A percentile compares a stretch with the other conserved stretches of the same genome.
Evolutionary conservation across 164 flowering plant species (phyloP).

Genomic region (grape (Vitis vinifera)): DNA sequence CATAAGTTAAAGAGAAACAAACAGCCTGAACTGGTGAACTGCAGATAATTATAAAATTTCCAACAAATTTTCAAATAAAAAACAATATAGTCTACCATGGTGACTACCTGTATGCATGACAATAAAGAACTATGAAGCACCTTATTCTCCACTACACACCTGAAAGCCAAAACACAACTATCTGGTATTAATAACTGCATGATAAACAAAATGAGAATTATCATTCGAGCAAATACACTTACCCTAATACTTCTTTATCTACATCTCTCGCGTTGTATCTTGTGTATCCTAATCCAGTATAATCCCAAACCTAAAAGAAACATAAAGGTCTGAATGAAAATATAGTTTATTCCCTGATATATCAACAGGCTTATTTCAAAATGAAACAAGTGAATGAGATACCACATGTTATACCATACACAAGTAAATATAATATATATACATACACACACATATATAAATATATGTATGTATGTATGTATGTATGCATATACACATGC

Average conservation of each 20-base stretch:
- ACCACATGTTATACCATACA: background rate
- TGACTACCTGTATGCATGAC: conserved; percentile 73
- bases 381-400: background rate
- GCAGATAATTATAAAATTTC: too few species aligned
- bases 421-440: background rate
- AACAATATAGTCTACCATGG: background rate
- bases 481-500: too few species aligned
- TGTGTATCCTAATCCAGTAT: conserved; percentile 94
- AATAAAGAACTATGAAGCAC: conserved; percentile 75
- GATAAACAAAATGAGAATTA: background rate
- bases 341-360: background rate
- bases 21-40: too few species aligned
- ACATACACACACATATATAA: too few species aligned
- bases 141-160: conserved; percentile 99
- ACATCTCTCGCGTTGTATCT: conserved; percentile 86
- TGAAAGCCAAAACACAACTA: conserved; percentile 29
- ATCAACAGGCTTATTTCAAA: background rate
- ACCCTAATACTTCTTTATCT: conserved; percentile 85
- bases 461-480: too few species aligned
- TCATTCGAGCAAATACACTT: conserved; percentile 18
- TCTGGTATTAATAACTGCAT: conserved; percentile 8
- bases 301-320: conserved; percentile 87
- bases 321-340: background rate
- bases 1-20: too few species aligned
- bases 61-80: too few species aligned